Conservation (phyloP, 176 grass and related monocot species). For the Urochloa ruziziensis region DNA sequence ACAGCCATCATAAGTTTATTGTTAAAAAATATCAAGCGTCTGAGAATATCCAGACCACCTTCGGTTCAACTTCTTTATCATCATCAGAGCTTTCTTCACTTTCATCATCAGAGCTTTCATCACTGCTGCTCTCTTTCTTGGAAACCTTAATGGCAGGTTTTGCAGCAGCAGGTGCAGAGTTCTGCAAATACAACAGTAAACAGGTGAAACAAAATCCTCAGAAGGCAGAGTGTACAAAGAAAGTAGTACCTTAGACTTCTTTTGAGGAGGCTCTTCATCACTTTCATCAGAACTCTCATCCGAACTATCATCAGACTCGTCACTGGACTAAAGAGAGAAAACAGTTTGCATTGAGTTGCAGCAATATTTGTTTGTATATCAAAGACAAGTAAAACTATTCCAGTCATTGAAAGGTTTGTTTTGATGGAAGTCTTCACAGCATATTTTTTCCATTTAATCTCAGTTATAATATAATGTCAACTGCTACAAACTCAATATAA, state of each 20-base stretch:
- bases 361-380: constrained; percentile 4
- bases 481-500: neutral
- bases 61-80: constrained; percentile 27
- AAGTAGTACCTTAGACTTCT: constrained; percentile 51
- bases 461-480: neutral
- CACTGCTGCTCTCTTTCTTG: constrained; percentile 50
- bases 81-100: constrained; percentile 59
- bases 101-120: constrained; percentile 41
- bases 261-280: constrained; percentile 54
- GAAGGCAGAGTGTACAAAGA: neutral
- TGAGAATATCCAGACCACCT: neutral
- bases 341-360: neutral
- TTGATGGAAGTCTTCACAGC: neutral
- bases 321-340: constrained; percentile 13
- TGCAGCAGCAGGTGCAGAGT: constrained; percentile 1
- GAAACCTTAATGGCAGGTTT: constrained; percentile 30
- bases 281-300: constrained; percentile 52
- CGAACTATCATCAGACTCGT: constrained; percentile 46
- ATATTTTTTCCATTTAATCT: neutral
- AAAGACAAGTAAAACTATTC: neutral
- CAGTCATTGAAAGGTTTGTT: neutral
- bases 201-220: neutral
- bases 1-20: too few species aligned
- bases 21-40: neutral
- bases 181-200: neutral